Evolutionary conservation across 352 stramenopile species (phyloP), one percentile per base, ranked within the genome.

Genomic region (Globisporangium rhizosaccharum): DNA sequence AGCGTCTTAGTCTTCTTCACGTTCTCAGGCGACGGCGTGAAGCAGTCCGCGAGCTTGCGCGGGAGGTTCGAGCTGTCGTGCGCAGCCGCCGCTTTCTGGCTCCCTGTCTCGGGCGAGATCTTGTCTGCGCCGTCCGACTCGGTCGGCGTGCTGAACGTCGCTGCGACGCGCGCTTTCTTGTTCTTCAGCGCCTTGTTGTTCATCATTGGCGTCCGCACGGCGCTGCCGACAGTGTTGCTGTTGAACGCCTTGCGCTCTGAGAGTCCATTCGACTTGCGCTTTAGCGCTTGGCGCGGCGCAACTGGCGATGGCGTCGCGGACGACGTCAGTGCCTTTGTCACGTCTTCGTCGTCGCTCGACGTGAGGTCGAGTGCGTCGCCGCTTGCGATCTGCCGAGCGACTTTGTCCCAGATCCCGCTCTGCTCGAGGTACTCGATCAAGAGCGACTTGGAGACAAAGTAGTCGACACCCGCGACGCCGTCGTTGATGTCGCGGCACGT

Each of bases 21-120:
- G 17, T 63, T 56, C 9, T 54, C 45, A 12, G 82, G 77, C 30
- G 82, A 89, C n/a, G 82, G 82, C n/a, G 82, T 91, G 57, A 91
- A 86, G 51, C 66, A 73, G 51, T 84, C 75, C 0, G 66, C 68
- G 17, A 86, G 62, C 26, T 76, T 86, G 23, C 76, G 72, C 36
- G 76, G 57, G 33, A 70, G 55, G 20, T 28, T 47, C 37, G 61
- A 55, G 39, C 17, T 72, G 52, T 64, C 63, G 23, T 68, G 56
- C 12, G 59, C 66, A 18, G 41, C 4, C 18, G 25, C 8, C 6
- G 72, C 66, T 55, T 81, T 81, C 23, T 54, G 20, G 45, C 51
- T 65, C 15, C 47, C 57, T 36, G 67, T 57, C 30, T 82, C 73
- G 0, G 76, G 76, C 0, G 76, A 85, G 36, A 85, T 85, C 11